Conservation (phyloP, 106 monocot genomes). For the Apostasia shenzhenica region DNA sequence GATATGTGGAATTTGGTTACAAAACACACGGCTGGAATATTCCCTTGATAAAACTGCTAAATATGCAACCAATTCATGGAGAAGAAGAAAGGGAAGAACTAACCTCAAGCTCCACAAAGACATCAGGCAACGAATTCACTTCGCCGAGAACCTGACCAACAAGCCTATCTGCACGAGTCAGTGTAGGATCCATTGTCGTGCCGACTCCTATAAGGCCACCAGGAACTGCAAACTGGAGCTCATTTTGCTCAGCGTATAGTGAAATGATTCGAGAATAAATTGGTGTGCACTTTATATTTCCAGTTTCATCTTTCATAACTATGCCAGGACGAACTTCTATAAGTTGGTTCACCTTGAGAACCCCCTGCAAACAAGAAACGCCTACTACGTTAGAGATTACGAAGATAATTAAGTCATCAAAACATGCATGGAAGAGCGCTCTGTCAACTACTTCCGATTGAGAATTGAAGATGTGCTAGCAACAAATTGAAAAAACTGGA, state of each 20-base stretch:
- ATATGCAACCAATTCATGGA: neutral
- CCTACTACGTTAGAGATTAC: too few relatives aligned
- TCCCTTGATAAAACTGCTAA: too few relatives aligned
- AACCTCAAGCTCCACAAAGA: conserved; percentile 95
- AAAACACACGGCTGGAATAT: too few relatives aligned
- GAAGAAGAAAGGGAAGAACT: neutral
- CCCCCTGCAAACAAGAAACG: conserved; percentile 45
- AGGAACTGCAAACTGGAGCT: conserved; percentile 94
- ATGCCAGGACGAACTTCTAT: conserved; percentile 94
- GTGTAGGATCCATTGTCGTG: conserved; percentile 92
- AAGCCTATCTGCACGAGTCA: conserved; percentile 84
- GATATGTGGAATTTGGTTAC: too few relatives aligned
- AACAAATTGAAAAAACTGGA: too few relatives aligned
- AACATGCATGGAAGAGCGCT: too few relatives aligned
- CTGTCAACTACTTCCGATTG: too few relatives aligned
- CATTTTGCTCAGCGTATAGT: conserved; percentile 91
- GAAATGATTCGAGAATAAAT: conserved; percentile 93
- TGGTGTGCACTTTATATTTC: conserved; percentile 88
- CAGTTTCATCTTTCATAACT: conserved; percentile 80
- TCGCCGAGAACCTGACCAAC: conserved; percentile 97
- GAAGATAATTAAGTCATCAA: too few relatives aligned
- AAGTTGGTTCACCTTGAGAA: conserved; percentile 83
- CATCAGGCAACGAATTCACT: conserved; percentile 87
- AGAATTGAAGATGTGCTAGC: too few relatives aligned
- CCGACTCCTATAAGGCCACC: conserved; percentile 95